phyloP scores from a whole-genome alignment of 192 early-diverging fungal genomes.

The Podila clonocystis region DNA sequence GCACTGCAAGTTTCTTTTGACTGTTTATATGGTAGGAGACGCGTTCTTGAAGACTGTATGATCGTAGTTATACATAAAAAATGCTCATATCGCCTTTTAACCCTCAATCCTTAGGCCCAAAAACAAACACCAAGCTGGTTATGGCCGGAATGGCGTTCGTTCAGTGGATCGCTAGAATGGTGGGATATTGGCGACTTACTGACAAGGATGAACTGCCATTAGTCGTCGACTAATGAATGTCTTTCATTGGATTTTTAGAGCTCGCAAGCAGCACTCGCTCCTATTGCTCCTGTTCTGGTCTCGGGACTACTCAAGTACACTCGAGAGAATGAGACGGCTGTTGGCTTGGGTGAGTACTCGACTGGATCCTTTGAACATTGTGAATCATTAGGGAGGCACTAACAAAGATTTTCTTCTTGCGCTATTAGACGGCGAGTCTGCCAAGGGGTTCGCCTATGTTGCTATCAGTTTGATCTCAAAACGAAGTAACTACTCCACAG shows the following conservation, averaged over 20 bases:
- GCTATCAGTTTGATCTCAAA: conserved; percentile 81
- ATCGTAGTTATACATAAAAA: not conserved
- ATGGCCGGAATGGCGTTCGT: conserved; percentile 84
- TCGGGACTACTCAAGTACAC: conserved; percentile 78
- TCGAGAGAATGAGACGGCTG: conserved; percentile 32
- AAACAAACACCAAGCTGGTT: conserved; percentile 72
- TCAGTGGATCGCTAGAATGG: conserved; percentile 90
- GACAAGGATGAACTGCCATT: not conserved
- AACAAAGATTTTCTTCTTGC: not conserved
- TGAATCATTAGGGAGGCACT: not conserved
- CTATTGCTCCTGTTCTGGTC: conserved; percentile 74
- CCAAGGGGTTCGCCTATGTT: conserved; percentile 88
- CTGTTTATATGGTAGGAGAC: conserved; percentile 73
- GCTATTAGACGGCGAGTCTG: conserved; percentile 62
- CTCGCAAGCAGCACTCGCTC: conserved; percentile 60
- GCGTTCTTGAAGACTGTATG: not conserved
- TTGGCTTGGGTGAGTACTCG: conserved; percentile 37
- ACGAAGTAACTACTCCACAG: conserved; percentile 59
- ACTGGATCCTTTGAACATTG: not conserved
- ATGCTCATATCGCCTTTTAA: not conserved
- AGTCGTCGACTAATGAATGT: not conserved
- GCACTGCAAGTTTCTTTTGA: conserved; percentile 83
- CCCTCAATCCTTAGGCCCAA: conserved; percentile 57
- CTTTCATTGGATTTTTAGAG: conserved; percentile 24
- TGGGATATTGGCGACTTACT: conserved; percentile 7